A percentile compares a stretch with the other conserved stretches of the same genome.
Evolutionary conservation across 768 basidiomycete species (phyloP).

Genomic region (Coprinellus aureogranulatus): DNA sequence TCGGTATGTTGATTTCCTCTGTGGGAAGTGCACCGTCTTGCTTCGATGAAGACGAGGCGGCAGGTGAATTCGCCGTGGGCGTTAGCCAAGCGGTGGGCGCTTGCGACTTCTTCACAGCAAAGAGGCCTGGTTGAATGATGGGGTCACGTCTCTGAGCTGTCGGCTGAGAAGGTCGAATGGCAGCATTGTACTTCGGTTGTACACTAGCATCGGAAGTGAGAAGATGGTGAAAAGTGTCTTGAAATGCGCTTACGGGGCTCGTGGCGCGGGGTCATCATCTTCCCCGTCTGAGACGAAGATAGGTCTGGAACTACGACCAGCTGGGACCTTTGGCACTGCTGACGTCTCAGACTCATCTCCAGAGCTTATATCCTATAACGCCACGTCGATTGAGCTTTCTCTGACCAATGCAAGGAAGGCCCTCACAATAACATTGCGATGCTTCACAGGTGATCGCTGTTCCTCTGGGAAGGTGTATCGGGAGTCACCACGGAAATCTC

Average conservation of each 20-base stretch:
- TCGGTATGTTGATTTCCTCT: constrained; percentile 30
- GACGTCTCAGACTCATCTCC: too few species aligned
- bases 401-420: too few species aligned
- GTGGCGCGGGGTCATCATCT: background rate
- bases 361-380: too few species aligned
- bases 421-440: constrained; percentile 28
- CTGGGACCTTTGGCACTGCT: too few species aligned
- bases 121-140: background rate
- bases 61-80: background rate
- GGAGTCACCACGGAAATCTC: constrained; percentile 28
- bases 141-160: background rate
- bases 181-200: too few species aligned
- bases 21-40: background rate
- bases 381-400: too few species aligned
- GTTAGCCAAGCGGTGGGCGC: background rate
- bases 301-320: constrained; percentile 12
- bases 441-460: constrained; percentile 18
- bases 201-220: too few species aligned
- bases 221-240: too few species aligned
- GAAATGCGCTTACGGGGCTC: too few species aligned
- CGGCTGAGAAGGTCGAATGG: too few species aligned
- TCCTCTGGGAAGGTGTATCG: constrained; percentile 27
- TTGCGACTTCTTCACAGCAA: constrained; percentile 5
- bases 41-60: background rate
- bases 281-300: constrained; percentile 39